Evolutionary conservation across 768 basidiomycete genomes (phyloP), one percentile per base, ranked within the genome.

Genomic region (Termitomyces sp.): DNA sequence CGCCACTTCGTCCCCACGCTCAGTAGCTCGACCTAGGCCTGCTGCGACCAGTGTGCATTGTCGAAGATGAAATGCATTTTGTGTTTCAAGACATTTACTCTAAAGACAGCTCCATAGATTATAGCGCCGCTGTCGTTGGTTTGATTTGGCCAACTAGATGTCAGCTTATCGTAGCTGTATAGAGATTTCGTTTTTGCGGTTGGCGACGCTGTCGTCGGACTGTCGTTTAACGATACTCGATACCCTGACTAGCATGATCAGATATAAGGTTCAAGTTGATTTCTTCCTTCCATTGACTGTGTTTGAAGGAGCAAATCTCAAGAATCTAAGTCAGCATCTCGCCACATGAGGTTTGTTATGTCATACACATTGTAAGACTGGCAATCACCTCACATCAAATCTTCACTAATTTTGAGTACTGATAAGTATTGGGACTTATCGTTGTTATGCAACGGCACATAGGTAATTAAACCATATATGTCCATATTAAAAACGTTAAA

Each of bases 1-100:
- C 76, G 86, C 50, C 76, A 77, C 62, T 80, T 83, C 58, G 83
- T 90, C 13, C 87, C 87, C 20, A 85, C 82, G 0, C 66, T 79
- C 20, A 71, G 69, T 22, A 61, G 70, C 18, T 65, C 70, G 29
- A 46, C 46, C 29, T 64, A 56, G 43, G 22, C 16, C 36, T 31
- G 26, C 24, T 31, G 20, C 27, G 41, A 46, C 29, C 46, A n/a
- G n/a, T 47, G 36, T 39, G 8, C 6, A 12, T 39, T 20, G 20
- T 49, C 31, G 26, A 27, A 20, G 20, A 20, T 29, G n/a, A 12
- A 31, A 47, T 47, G 29, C 29, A 47, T 47, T 5, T 6, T 32
- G 27, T n/a, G 2, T 31, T 20, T 31, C 46, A 22, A 43, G 42
- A 13, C 39, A 41, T 5, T 9, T 10, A 9, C 20, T 41, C 9